These are phyloP conservation scores for Helicostylum pulchrum DNA, from an alignment of 192 early-diverging fungal genomes.

Conservation along the genomic window DNA sequence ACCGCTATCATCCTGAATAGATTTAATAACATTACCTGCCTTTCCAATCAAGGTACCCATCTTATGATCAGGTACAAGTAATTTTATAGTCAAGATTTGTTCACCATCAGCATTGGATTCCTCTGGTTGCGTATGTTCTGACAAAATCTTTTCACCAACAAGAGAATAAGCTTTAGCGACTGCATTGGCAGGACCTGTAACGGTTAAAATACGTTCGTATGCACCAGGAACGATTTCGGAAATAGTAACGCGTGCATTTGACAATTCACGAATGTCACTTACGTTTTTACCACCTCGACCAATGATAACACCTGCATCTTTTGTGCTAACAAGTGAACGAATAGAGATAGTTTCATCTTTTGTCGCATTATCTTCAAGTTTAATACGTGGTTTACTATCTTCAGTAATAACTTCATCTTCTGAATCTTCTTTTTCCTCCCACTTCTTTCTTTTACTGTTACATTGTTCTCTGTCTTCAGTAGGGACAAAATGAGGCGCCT, in stretches of 20 bases:
- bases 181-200: conserved; percentile 64
- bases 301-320: conserved; percentile 85
- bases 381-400: neutral
- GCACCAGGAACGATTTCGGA: conserved; percentile 83
- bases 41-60: conserved; percentile 93
- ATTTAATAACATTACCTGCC: conserved; percentile 84
- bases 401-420: conserved; percentile 15
- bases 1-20: conserved; percentile 85
- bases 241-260: conserved; percentile 86
- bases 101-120: conserved; percentile 20
- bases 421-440: conserved; percentile 9
- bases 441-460: neutral
- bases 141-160: conserved; percentile 70
- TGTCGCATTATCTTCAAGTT: neutral
- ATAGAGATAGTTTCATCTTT: conserved; percentile 31
- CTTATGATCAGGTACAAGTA: conserved; percentile 82
- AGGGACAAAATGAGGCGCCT: conserved; percentile 29
- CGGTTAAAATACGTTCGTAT: conserved; percentile 67
- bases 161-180: conserved; percentile 70
- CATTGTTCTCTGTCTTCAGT: conserved; percentile 2
- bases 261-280: conserved; percentile 81
- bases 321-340: conserved; percentile 61
- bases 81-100: conserved; percentile 61
- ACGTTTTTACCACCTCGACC: conserved; percentile 88
- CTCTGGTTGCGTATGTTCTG: conserved; percentile 54